Evolutionary conservation across 2,329 filamentous ascomycete genomes (phyloP).

Genomic region (Fusarium gaditjirri): DNA sequence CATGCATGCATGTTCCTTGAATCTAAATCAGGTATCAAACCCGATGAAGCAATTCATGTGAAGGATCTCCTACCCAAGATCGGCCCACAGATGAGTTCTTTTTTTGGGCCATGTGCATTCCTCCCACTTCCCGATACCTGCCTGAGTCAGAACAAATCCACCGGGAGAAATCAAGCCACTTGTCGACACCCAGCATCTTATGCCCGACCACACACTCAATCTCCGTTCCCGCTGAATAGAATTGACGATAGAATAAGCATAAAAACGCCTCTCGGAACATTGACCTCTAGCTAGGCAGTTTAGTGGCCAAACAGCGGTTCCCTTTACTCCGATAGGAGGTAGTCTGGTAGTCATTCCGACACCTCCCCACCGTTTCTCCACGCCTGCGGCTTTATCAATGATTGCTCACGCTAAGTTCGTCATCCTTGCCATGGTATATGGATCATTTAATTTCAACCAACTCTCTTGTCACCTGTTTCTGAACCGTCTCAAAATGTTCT

Average conservation of each 20-base stretch:
- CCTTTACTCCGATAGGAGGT: conserved; percentile 21
- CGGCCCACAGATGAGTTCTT: not conserved
- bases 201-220: not conserved
- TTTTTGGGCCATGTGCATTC: not conserved
- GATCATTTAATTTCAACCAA: not conserved
- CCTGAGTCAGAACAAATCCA: not conserved
- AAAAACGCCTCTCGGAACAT: conserved; percentile 25
- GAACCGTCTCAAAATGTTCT: not conserved
- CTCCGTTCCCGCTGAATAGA: conserved; percentile 1
- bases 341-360: not conserved
- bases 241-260: conserved; percentile 32
- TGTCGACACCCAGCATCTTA: not conserved
- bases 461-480: not conserved
- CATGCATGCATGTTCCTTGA: not conserved
- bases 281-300: not conserved
- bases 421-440: not conserved
- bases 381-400: conserved; percentile 8
- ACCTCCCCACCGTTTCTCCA: conserved; percentile 14
- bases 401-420: not conserved
- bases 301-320: not conserved
- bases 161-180: not conserved
- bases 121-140: not conserved
- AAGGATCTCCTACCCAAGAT: not conserved
- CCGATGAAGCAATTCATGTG: not conserved
- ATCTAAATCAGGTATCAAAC: not conserved